These are phyloP conservation scores for Eimeria necatrix DNA, from an alignment of 169 alveolate genomes.

Conservation along the genomic window DNA sequence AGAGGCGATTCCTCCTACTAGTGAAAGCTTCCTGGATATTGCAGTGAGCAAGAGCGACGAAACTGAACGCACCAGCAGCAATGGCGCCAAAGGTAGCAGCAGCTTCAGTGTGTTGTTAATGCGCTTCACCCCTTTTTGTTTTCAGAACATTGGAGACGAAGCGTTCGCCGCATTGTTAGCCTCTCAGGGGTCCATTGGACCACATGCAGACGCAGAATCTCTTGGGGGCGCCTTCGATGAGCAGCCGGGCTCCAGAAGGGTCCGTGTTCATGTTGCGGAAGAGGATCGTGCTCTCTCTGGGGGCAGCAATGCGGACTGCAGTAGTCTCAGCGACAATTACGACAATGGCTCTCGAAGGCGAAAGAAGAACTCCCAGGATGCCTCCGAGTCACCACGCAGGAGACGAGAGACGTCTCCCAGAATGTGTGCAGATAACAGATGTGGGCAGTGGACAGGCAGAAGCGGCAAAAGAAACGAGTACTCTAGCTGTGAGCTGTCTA, in stretches of 20 bases:
- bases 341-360: not conserved
- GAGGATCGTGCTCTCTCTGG: conserved; percentile 28
- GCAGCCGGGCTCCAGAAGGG: not conserved
- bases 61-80: conserved; percentile 23
- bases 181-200: conserved; percentile 9
- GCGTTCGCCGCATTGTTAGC: conserved; percentile 32
- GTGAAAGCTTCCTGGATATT: not conserved
- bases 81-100: not conserved
- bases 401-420: not conserved
- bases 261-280: not conserved
- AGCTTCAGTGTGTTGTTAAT: not conserved
- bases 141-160: conserved; percentile 60
- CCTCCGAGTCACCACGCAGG: not conserved
- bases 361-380: not conserved
- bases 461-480: not conserved
- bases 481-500: not conserved
- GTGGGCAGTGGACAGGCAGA: not conserved
- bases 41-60: conserved; percentile 30
- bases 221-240: not conserved
- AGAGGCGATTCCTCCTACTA: not conserved
- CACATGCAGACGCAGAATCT: not conserved
- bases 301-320: conserved; percentile 72
- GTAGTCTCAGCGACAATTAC: conserved; percentile 21
- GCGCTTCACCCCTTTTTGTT: not conserved
- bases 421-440: not conserved